Evolutionary conservation across 371 early-diverging fungal species (phyloP).

Genomic region (Basidiobolus meristosporus): DNA sequence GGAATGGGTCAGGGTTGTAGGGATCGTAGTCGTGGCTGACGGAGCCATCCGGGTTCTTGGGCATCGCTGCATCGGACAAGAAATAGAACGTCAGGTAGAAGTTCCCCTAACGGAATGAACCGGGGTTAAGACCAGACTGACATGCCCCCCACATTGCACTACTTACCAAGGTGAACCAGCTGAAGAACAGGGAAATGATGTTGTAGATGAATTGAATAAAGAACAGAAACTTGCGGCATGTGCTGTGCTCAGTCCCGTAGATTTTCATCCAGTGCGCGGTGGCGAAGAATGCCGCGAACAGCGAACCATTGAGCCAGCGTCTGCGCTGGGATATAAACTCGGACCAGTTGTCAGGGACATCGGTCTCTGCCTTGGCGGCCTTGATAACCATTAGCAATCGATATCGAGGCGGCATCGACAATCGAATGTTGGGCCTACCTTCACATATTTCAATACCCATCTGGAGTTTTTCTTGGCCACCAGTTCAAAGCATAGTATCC

Average conservation of each 20-base stretch:
- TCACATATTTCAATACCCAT: slow-evolving; percentile 55
- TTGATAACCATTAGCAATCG: too few species aligned
- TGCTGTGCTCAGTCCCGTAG: slow-evolving; percentile 36
- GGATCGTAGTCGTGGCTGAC: too few species aligned
- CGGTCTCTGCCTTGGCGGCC: slow-evolving; percentile 62
- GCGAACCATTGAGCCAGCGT: slow-evolving; percentile 78
- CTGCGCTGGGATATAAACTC: slow-evolving; percentile 78
- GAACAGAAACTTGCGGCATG: slow-evolving; percentile 35
- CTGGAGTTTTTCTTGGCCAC: slow-evolving; percentile 51
- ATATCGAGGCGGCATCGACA: too few species aligned
- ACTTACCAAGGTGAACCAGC: slow-evolving; percentile 25
- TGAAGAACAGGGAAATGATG: slow-evolving; percentile 34
- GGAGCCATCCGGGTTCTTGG: too few species aligned
- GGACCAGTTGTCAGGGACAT: slow-evolving; percentile 55
- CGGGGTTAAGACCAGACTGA: too few species aligned
- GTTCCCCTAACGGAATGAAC: too few species aligned
- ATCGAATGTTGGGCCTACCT: too few species aligned
- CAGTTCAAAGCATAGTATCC: slow-evolving; percentile 78
- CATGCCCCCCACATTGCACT: too few species aligned
- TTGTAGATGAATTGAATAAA: slow-evolving; percentile 42
- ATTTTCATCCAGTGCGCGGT: slow-evolving; percentile 23
- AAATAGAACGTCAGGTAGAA: slow-evolving; percentile 64
- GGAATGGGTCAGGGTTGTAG: slow-evolving; percentile 13
- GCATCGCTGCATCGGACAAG: slow-evolving; percentile 6
- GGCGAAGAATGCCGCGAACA: slow-evolving; percentile 45